Percentiles rank a stretch among this genome's conserved stretches.
Evolutionary conservation across 2,329 filamentous ascomycete species (phyloP).

Genomic region (Ascochyta lentis): DNA sequence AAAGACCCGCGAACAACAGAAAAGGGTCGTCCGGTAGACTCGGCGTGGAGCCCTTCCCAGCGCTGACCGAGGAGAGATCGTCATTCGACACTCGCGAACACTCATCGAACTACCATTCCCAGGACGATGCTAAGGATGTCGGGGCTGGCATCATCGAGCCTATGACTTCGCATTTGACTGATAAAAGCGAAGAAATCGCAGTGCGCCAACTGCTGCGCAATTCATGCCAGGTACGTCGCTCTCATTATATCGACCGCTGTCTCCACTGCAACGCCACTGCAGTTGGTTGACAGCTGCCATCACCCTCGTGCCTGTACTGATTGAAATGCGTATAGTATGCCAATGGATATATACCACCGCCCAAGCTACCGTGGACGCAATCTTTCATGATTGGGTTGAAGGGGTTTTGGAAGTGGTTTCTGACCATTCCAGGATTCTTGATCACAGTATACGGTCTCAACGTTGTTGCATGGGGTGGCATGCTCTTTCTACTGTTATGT

Average conservation of each 20-base stretch:
- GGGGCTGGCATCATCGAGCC: conserved; percentile 11
- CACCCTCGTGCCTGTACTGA: conserved; percentile 5
- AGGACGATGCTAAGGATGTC: conserved; percentile 19
- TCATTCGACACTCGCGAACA: conserved; percentile 15
- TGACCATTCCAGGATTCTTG: conserved; percentile 77
- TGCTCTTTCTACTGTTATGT: conserved; percentile 85
- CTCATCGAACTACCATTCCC: conserved; percentile 1
- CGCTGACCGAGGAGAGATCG: conserved; percentile 37
- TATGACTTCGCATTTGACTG: conserved; percentile 28
- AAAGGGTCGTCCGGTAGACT: conserved; percentile 25
- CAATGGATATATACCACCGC: conserved; percentile 53
- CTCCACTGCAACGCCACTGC: background rate
- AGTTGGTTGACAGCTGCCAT: background rate
- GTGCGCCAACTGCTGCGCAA: conserved; percentile 19
- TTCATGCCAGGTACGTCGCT: conserved; percentile 27
- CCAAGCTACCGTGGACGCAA: conserved; percentile 61
- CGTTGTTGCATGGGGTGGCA: conserved; percentile 86
- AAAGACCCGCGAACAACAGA: conserved; percentile 14
- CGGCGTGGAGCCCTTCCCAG: conserved; percentile 37
- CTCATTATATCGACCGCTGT: background rate
- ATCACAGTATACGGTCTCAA: conserved; percentile 82
- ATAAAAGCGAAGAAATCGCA: conserved; percentile 22
- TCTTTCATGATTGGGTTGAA: conserved; percentile 64
- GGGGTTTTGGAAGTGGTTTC: conserved; percentile 74
- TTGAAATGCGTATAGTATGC: conserved; percentile 32